Conservation (phyloP, 371 early-diverging fungal species). For the Dichotomocladium elegans region DNA sequence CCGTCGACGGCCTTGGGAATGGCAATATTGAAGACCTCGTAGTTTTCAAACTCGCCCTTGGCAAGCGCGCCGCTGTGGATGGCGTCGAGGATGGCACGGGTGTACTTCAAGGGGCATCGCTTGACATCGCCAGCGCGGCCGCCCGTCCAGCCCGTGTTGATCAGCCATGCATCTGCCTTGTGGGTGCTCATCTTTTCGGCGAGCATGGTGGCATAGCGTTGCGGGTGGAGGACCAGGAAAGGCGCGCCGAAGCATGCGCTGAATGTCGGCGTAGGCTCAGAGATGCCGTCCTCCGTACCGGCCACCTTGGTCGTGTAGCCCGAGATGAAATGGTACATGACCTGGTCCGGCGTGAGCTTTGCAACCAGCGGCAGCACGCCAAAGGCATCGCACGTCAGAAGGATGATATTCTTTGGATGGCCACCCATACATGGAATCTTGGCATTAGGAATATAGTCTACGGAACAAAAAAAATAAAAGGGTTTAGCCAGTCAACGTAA, state of each 20-base stretch:
- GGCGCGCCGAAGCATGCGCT: conserved; percentile 96
- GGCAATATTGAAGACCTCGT: conserved; percentile 77
- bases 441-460: conserved; percentile 92
- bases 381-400: conserved; percentile 97
- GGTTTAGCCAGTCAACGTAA: background rate
- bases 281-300: conserved; percentile 96
- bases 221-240: conserved; percentile 96
- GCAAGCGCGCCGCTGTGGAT: conserved; percentile 88
- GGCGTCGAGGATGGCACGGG: conserved; percentile 95
- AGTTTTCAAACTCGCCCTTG: conserved; percentile 73
- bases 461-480: background rate
- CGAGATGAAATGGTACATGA: conserved; percentile 97
- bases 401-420: conserved; percentile 94
- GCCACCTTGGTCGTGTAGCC: conserved; percentile 93
- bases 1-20: conserved; percentile 72
- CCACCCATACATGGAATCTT: conserved; percentile 92
- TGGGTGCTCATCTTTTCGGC: conserved; percentile 91
- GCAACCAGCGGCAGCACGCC: conserved; percentile 96
- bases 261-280: conserved; percentile 91
- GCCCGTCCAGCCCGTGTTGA: conserved; percentile 99
- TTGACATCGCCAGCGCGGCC: conserved; percentile 87
- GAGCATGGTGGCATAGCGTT: conserved; percentile 95
- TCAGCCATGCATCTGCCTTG: conserved; percentile 91
- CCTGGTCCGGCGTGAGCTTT: conserved; percentile 86
- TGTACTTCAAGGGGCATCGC: conserved; percentile 94